phyloP scores from a whole-genome alignment of 495 filamentous ascomycete genomes.

The Sordaria brevicollis region DNA sequence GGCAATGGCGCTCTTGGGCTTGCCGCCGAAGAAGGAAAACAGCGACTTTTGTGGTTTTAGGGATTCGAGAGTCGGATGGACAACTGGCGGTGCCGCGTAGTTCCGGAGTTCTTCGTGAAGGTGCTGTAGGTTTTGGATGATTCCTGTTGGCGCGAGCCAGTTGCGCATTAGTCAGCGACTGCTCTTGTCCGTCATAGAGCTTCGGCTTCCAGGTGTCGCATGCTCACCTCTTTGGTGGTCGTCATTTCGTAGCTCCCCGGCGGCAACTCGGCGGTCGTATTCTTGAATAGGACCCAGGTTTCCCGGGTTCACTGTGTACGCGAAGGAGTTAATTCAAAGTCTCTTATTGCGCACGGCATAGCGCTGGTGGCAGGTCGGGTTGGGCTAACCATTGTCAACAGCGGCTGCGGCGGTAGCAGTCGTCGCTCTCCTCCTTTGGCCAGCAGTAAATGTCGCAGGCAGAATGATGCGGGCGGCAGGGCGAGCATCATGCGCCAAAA shows the following conservation, averaged over 20 bases:
- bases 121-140: slow-evolving; percentile 80
- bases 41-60: slow-evolving; percentile 57
- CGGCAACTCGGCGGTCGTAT: slow-evolving; percentile 69
- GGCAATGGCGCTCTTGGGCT: slow-evolving; percentile 21
- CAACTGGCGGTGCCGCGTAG: slow-evolving; percentile 62
- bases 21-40: slow-evolving; percentile 55
- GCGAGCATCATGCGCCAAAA: not conserved
- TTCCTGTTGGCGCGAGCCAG: slow-evolving; percentile 37
- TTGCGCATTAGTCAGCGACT: not conserved
- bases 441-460: slow-evolving; percentile 9
- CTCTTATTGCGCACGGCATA: not conserved
- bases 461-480: slow-evolving; percentile 4
- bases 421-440: slow-evolving; percentile 18
- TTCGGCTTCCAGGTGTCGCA: not conserved
- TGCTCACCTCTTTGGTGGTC: slow-evolving; percentile 74
- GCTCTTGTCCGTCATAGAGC: not conserved
- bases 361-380: not conserved
- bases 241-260: slow-evolving; percentile 69
- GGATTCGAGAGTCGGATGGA: slow-evolving; percentile 67
- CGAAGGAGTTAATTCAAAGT: not conserved
- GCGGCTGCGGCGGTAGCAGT: slow-evolving; percentile 21
- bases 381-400: slow-evolving; percentile 20
- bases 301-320: slow-evolving; percentile 11
- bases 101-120: slow-evolving; percentile 72
- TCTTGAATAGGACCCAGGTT: slow-evolving; percentile 69